Evolutionary conservation across 2,329 filamentous ascomycete genomes (phyloP).

Genomic region (Fusarium sp.): DNA sequence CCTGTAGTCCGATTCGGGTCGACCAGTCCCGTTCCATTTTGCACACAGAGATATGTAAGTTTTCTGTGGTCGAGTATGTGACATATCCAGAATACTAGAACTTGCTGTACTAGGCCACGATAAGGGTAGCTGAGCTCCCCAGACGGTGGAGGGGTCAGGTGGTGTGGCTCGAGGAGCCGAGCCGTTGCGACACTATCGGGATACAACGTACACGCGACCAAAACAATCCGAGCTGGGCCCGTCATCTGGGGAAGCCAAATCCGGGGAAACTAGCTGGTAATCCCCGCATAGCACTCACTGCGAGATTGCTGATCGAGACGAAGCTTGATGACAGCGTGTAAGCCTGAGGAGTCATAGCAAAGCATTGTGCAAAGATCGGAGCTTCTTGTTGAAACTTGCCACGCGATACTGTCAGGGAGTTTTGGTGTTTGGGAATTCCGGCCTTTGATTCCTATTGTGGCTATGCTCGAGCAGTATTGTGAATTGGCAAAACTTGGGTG

Average conservation of each 20-base stretch:
- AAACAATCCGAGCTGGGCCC: slow-evolving; percentile 22
- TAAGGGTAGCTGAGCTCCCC: slow-evolving; percentile 2
- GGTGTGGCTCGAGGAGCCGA: slow-evolving; percentile 31
- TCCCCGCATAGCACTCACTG: slow-evolving; percentile 28
- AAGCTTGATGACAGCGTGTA: slow-evolving; percentile 11
- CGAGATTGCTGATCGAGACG: slow-evolving; percentile 10
- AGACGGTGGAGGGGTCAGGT: slow-evolving; percentile 13
- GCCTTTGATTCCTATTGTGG: background rate
- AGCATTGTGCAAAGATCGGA: slow-evolving; percentile 4
- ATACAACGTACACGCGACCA: slow-evolving; percentile 1
- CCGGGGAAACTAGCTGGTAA: slow-evolving; percentile 30
- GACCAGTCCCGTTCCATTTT: background rate
- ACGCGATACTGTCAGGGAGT: background rate
- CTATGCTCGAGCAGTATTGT: slow-evolving; percentile 1
- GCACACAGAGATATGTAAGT: slow-evolving; percentile 11
- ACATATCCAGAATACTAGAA: slow-evolving; percentile 2
- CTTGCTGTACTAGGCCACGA: slow-evolving; percentile 1
- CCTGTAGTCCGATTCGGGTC: slow-evolving; percentile 13
- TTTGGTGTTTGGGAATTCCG: background rate
- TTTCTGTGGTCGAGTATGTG: slow-evolving; percentile 4
- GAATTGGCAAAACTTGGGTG: slow-evolving; percentile 8
- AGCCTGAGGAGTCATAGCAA: slow-evolving; percentile 8
- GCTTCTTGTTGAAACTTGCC: background rate
- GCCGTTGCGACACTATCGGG: slow-evolving; percentile 8
- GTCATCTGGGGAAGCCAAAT: slow-evolving; percentile 34